Evolutionary conservation across 75 land plant genomes (phyloP), one percentile per base, ranked within the genome.

Genomic region (Cunninghamia lanceolata): DNA sequence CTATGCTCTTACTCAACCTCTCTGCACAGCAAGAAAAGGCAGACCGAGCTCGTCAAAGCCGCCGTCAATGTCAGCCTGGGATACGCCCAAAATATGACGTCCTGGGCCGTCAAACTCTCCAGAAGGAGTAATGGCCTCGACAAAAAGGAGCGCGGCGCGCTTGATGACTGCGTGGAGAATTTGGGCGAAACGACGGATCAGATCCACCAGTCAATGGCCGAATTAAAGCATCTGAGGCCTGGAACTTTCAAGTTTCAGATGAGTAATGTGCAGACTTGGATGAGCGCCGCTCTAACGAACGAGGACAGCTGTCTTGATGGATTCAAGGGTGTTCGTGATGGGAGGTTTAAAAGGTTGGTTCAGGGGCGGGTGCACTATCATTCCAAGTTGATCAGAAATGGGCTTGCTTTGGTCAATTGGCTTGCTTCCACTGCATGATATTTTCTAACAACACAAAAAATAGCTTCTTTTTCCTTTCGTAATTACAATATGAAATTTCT

Each of bases 231-330:
- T 0, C 32, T 90, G 11, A 28, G 59, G 0, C 70, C 76, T 2
- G 13, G 74, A 2, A 28, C 85, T 4, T 87, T 87, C 40, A 87
- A 14, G 75, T 40, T 86, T 38, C 40, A 59, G 59, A 89, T 93
- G n/a, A n/a, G n/a, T n/a, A n/a, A n/a, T n/a, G n/a, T n/a, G n/a
- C n/a, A n/a, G n/a, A n/a, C n/a, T n/a, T 93, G 94, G 94, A 91
- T 91, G 21, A 93, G 94, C 71, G 90, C 92, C 3, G 94, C 94
- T 28, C 52, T 93, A 47, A 93, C 94, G 16, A 85, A 91, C 73
- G 90, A 88, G 21, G 85, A 85, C 79, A 89, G 91, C 1, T 93
- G 94, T 86, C 87, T 83, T 85, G 92, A 90, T 39, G 91, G 89
- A 3, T 88, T 91, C 54, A 13, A 86, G 54, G 88, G 56, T 2